Evolutionary conservation across 2,329 filamentous ascomycete genomes (phyloP).

Genomic region (Metarhizium anisopliae): DNA sequence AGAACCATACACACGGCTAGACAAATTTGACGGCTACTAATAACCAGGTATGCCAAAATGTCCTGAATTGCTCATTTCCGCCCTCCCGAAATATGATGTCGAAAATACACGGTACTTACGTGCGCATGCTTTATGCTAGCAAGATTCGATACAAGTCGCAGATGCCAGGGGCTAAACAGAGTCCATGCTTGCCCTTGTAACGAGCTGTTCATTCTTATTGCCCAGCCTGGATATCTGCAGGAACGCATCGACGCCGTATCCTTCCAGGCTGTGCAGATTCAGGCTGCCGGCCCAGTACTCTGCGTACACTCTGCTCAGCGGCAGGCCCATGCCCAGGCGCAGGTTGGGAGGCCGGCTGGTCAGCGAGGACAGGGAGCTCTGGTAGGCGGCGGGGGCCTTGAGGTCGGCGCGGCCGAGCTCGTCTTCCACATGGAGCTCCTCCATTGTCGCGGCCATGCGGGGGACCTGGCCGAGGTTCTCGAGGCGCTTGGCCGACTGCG

Average conservation of each 20-base stretch:
- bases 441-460: constrained; percentile 84
- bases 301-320: constrained; percentile 88
- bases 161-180: constrained; percentile 35
- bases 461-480: constrained; percentile 81
- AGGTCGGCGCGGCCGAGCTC: constrained; percentile 31
- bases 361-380: constrained; percentile 66
- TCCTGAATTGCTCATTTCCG: background rate
- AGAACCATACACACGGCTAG: background rate
- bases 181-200: constrained; percentile 67
- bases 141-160: no score
- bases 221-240: constrained; percentile 92
- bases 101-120: background rate
- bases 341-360: constrained; percentile 79
- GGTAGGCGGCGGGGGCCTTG: constrained; percentile 29
- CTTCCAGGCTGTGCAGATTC: constrained; percentile 85
- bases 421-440: constrained; percentile 60
- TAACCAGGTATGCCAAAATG: background rate
- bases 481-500: constrained; percentile 67
- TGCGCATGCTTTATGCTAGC: background rate
- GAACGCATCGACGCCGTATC: constrained; percentile 93
- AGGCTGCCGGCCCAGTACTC: constrained; percentile 96
- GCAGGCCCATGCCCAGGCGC: constrained; percentile 83
- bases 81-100: background rate
- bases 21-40: background rate
- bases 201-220: constrained; percentile 95